These are phyloP conservation scores for Abrus precatorius DNA, from an alignment of 306 rosid genomes.

Conservation along the genomic window DNA sequence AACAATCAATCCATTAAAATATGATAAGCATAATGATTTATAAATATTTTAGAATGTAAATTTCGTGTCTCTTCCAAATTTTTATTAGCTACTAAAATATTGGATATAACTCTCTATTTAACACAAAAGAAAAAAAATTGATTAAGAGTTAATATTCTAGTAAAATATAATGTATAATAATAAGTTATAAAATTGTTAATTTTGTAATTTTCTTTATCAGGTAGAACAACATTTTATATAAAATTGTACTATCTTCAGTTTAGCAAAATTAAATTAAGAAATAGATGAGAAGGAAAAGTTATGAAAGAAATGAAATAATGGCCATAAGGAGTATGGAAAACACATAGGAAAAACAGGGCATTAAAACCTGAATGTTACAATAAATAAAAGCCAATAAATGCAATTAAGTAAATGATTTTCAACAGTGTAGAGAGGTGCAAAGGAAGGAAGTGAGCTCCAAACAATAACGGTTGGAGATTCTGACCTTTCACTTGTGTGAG, in stretches of 20 bases:
- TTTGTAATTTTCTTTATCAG: background rate
- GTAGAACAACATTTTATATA: background rate
- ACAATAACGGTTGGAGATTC: conserved; percentile 52
- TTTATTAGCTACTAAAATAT: conserved; percentile 24
- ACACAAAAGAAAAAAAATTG: background rate
- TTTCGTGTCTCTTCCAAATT: conserved; percentile 42
- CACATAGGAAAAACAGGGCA: conserved; percentile 5
- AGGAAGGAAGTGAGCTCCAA: conserved; percentile 35
- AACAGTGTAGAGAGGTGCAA: conserved; percentile 26
- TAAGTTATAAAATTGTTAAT: background rate
- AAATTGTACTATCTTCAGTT: background rate
- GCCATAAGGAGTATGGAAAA: conserved; percentile 33
- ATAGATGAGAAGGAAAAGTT: background rate
- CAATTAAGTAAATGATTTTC: conserved; percentile 51
- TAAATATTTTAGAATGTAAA: conserved; percentile 5
- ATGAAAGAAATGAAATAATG: background rate
- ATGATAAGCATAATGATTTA: background rate
- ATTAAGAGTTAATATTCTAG: too few species aligned
- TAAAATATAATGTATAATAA: background rate
- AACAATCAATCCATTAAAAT: conserved; percentile 34
- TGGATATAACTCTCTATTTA: conserved; percentile 5
- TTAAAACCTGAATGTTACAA: background rate
- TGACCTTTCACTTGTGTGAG: conserved; percentile 56
- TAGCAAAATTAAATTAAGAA: background rate
- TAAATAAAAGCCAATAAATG: conserved; percentile 40